These are phyloP conservation scores for Oenanthe sinensis DNA, from an alignment of 129 eudicot genomes.

Conservation along the genomic window DNA sequence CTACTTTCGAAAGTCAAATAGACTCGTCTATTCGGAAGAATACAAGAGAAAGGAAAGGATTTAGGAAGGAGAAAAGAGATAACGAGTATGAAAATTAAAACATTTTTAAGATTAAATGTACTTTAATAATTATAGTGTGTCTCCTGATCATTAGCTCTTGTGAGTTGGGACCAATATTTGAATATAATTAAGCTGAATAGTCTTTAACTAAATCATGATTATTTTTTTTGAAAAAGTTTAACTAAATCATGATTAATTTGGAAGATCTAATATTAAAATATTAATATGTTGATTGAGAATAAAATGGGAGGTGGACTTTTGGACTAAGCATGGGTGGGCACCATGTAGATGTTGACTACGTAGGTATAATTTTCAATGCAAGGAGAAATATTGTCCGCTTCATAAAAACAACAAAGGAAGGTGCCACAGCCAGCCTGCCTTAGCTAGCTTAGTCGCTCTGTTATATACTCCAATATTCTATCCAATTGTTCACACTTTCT, in stretches of 20 bases:
- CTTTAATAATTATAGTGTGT: background rate
- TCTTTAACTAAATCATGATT: background rate
- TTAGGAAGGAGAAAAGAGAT: background rate
- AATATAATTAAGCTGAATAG: no score
- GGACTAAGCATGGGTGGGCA: slow-evolving; percentile 1
- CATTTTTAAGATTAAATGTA: background rate
- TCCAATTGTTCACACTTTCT: no score
- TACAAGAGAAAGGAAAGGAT: background rate
- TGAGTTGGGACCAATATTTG: background rate
- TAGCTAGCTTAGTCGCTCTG: background rate
- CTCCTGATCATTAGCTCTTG: background rate
- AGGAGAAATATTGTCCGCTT: background rate
- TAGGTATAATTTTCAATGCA: background rate
- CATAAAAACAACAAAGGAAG: background rate
- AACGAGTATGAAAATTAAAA: background rate
- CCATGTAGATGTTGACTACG: background rate
- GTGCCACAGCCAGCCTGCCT: background rate
- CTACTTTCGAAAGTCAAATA: background rate
- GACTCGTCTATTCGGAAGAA: background rate
- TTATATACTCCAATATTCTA: no score
- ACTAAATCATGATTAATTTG: background rate
- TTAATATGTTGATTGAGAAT: background rate
- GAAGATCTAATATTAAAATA: background rate
- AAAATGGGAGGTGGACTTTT: slow-evolving; percentile 4
- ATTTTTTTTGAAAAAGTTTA: no score